Evolutionary conservation across 2,329 filamentous ascomycete species (phyloP).

Genomic region (Colletotrichum tamarilloi): DNA sequence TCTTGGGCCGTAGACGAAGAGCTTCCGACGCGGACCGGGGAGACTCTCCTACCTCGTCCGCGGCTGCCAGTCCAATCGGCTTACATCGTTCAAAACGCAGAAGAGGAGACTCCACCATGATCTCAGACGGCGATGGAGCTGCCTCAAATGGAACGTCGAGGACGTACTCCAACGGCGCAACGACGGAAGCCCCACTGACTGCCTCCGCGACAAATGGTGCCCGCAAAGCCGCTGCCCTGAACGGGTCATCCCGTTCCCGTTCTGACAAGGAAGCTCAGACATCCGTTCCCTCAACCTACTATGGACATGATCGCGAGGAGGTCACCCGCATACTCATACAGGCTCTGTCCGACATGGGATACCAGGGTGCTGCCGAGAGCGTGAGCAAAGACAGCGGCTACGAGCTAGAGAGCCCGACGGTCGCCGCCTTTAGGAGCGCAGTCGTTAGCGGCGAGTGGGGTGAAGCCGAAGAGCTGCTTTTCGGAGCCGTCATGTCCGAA

Average conservation of each 20-base stretch:
- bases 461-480: slow-evolving; percentile 85
- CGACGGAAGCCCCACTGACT: slow-evolving; percentile 51
- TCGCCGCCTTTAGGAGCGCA: slow-evolving; percentile 85
- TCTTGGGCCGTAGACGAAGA: slow-evolving; percentile 68
- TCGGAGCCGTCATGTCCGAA: slow-evolving; percentile 57
- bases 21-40: slow-evolving; percentile 51
- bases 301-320: slow-evolving; percentile 91
- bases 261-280: slow-evolving; percentile 44
- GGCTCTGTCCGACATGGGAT: slow-evolving; percentile 88
- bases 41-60: slow-evolving; percentile 40
- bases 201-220: slow-evolving; percentile 57
- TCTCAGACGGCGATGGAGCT: slow-evolving; percentile 65
- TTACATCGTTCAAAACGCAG: slow-evolving; percentile 58
- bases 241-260: slow-evolving; percentile 41
- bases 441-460: slow-evolving; percentile 85
- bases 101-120: slow-evolving; percentile 72
- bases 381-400: slow-evolving; percentile 87
- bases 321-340: slow-evolving; percentile 94
- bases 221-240: slow-evolving; percentile 40
- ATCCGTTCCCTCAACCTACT: slow-evolving; percentile 63
- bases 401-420: slow-evolving; percentile 85
- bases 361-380: slow-evolving; percentile 78
- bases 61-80: slow-evolving; percentile 37
- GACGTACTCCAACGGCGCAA: slow-evolving; percentile 67
- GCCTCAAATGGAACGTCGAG: slow-evolving; percentile 65